Percentiles rank a stretch among this genome's conserved stretches.
These are phyloP conservation scores for Didymella arachidicola DNA, from an alignment of 2,329 filamentous ascomycete genomes.

Conservation along the genomic window DNA sequence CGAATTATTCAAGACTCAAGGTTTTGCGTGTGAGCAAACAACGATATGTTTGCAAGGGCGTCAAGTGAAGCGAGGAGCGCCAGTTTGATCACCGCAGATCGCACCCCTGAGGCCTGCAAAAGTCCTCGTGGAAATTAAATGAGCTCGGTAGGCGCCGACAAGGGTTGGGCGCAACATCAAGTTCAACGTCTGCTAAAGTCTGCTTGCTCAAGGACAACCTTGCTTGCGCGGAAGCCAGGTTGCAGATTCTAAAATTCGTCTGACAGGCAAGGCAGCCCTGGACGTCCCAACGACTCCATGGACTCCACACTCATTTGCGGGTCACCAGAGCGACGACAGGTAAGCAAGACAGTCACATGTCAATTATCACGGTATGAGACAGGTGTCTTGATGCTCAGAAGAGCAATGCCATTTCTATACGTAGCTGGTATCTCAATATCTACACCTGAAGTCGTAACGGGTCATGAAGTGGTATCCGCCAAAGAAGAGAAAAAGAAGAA, in stretches of 20 bases:
- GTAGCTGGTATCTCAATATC: conserved; percentile 17
- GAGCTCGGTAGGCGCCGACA: conserved; percentile 15
- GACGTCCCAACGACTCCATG: neutral
- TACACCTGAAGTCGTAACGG: conserved; percentile 17
- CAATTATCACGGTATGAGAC: neutral
- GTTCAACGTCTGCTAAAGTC: neutral
- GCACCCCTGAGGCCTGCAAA: conserved; percentile 8
- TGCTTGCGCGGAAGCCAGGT: conserved; percentile 1
- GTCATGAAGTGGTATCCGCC: conserved; percentile 20
- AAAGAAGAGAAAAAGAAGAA: conserved; percentile 19
- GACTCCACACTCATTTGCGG: neutral
- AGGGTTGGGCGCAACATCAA: conserved; percentile 13
- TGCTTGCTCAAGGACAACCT: conserved; percentile 11
- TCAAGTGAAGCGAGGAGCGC: conserved; percentile 16
- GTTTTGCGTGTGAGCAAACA: neutral
- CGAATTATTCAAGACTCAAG: neutral
- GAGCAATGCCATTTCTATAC: conserved; percentile 8
- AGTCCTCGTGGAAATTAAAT: conserved; percentile 20
- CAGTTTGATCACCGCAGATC: conserved; percentile 21
- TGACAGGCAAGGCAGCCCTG: conserved; percentile 7
- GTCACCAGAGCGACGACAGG: conserved; percentile 2
- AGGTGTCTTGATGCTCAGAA: neutral
- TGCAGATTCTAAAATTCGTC: conserved; percentile 3
- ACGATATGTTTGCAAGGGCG: conserved; percentile 7
- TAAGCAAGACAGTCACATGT: neutral